Base-by-base conservation (phyloP, 2,329 filamentous ascomycete genomes). In the Cordyceps tenuipes region DNA sequence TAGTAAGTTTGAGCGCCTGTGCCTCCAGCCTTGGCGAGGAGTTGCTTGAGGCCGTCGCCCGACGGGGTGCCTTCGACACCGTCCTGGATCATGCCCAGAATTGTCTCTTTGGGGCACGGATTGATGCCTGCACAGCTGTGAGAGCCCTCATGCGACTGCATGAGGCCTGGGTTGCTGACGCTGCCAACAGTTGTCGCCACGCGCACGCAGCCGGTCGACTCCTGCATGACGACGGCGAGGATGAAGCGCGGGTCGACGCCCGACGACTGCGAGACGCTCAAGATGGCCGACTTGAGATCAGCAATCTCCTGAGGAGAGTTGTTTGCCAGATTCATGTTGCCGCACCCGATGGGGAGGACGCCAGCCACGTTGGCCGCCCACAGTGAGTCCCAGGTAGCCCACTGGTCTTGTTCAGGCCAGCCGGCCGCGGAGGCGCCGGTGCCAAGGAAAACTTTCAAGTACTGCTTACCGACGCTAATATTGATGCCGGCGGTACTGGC, bases 141-240 rank as follows among this genome's bases (percentile, higher is more conserved):
- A 26, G 60, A 54, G 48, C 73, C 73, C 55, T 72, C 64, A 63
- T 75, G 72, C 19, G 64, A 66, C 62, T 75, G 73, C 71, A 75
- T 73, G n/a, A 76, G 69, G 56, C 76, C 76, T 0, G 76, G 76
- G 67, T 78, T 78, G 48, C 55, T 57, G 43, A 75, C 72, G 19
- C 73, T 72, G 63, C 76, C 69, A 68, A 71, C 65, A 46, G 73
- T 76, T 15, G 74, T 75, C 0, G 65, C 68, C 15, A 69, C 74
- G 36, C 75, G 74, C 12, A 77, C 75, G 65, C 75, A 77, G 46
- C 76, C 76, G 60, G 71, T 72, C 63, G 71, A 75, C 64, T 78
- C 76, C 63, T 78, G 76, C 68, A 78, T 70, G 31, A 77, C 63
- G 60, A 77, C 66, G n/a, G 74, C 72, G 17, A 78, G 68, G 62